Percentiles rank a stretch among this genome's conserved stretches.
phyloP scores from a whole-genome alignment of 768 basidiomycete genomes.

The Amanita pallidorosea region DNA sequence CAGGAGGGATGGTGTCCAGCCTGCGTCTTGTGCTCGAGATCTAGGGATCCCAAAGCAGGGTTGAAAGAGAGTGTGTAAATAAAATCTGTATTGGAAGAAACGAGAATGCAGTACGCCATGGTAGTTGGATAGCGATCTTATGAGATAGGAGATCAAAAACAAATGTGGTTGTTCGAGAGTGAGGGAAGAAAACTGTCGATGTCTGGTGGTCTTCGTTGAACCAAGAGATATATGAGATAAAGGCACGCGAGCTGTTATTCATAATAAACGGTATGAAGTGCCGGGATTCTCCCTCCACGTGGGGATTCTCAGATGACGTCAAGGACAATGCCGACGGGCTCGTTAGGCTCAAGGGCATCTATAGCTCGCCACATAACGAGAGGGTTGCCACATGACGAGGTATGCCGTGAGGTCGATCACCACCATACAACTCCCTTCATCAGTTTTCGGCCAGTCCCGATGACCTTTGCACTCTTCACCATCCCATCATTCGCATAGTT shows the following conservation, averaged over 20 bases:
- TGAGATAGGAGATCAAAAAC: neutral
- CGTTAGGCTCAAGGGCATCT: too few relatives aligned
- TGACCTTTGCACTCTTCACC: conserved; percentile 49
- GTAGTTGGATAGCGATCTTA: neutral
- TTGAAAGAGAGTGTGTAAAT: conserved; percentile 60
- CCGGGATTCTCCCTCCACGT: neutral
- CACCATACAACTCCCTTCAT: conserved; percentile 68
- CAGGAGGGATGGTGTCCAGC: conserved; percentile 68
- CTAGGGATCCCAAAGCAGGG: conserved; percentile 31
- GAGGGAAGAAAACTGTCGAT: neutral
- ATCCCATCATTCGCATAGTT: conserved; percentile 32
- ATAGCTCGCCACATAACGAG: too few relatives aligned
- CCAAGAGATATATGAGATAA: too few relatives aligned
- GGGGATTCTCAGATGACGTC: neutral
- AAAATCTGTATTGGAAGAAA: conserved; percentile 53
- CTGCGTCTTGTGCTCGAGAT: conserved; percentile 28
- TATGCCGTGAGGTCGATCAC: conserved; percentile 18
- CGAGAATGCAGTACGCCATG: conserved; percentile 34
- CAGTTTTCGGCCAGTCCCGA: conserved; percentile 56
- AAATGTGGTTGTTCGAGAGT: neutral
- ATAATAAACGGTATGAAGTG: neutral
- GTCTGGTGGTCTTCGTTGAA: too few relatives aligned
- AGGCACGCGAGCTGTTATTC: neutral
- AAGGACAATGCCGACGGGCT: neutral
- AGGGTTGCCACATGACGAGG: neutral